phyloP scores from a whole-genome alignment of 2,329 filamentous ascomycete genomes.

The Cephalotrichum gorgonifer region DNA sequence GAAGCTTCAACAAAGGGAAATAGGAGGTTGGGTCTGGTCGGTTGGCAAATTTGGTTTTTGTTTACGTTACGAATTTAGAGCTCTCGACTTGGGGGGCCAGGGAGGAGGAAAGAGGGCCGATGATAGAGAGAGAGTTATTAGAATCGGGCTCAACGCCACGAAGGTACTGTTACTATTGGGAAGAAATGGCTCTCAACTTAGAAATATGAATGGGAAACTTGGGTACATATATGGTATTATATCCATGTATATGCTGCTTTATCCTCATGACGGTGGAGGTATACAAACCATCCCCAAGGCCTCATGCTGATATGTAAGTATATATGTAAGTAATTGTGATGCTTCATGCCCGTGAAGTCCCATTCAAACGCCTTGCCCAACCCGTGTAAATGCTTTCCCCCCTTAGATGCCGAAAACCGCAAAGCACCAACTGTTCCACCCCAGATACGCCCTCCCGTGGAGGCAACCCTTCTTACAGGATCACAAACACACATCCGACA shows the following conservation, averaged over 20 bases:
- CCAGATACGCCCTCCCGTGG: neutral
- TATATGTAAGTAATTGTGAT: too few relatives aligned
- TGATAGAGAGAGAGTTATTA: neutral
- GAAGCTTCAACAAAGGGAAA: neutral
- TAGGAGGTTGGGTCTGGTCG: too few relatives aligned
- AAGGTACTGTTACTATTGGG: too few relatives aligned
- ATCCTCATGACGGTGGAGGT: too few relatives aligned
- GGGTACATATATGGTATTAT: too few relatives aligned
- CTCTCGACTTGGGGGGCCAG: too few relatives aligned
- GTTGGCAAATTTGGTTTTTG: neutral
- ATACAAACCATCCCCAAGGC: too few relatives aligned
- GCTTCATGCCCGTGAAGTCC: too few relatives aligned
- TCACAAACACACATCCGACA: conserved; percentile 30
- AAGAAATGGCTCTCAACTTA: too few relatives aligned
- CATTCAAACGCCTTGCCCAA: neutral
- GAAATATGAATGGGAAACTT: neutral
- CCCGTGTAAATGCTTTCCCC: neutral
- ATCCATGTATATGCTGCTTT: too few relatives aligned
- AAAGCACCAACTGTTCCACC: conserved; percentile 1
- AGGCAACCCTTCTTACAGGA: neutral
- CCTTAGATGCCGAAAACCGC: too few relatives aligned
- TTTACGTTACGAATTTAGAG: neutral
- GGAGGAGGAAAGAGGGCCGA: neutral
- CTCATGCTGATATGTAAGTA: too few relatives aligned
- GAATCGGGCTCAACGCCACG: neutral